Base-by-base conservation (phyloP, 345 rosid species). In the Toxicodendron radicans region DNA sequence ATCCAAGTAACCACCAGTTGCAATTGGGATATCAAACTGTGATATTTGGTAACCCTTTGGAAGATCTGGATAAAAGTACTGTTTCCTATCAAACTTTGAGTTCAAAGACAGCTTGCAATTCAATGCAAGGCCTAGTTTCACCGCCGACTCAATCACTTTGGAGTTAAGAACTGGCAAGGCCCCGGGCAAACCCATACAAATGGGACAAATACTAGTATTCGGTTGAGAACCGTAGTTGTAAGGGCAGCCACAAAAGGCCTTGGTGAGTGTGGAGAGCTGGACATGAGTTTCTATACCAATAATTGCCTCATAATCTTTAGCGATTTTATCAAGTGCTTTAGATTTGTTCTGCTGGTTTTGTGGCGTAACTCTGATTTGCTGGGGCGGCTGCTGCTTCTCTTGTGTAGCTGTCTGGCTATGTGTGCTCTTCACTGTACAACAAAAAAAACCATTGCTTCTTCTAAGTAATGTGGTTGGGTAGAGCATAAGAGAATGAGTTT, bases 131-230 rank as follows among this genome's bases (percentile, higher is more conserved):
- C 97, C 95, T 81, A 95, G 74, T 82, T 84, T 89, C 66, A 92
- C 97, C 1, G 95, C 98, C 65, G 79, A 90, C 71, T 92, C 97
- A 58, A 92, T 88, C 66, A 90, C 97, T 85, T 90, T 95, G 0
- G 94, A 89, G 83, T 87, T 95, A 73, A 92, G 77, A 79, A 91
- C 92, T 0, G 99, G 99, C 60, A 95, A 81, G 65, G 99, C 91
- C 64, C 99, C 94, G n/a, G 99, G 99, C 77, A 95, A 83, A 24
- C 99, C 98, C 98, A 91, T 87, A 85, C 99, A 95, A 52, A 95
- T 81, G 13, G 99, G 99, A 76, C 98, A 92, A 54, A 92, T 71
- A 58, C 83, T 83, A 49, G 94, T 81, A 79, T 92, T 95, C 20
- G 99, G 95, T 41, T 79, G 82, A 38, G 88, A 84, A 18, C 98